A percentile compares a stretch with the other conserved stretches of the same genome.
phyloP scores from a whole-genome alignment of 148 eudicot genomes.

The Pharnaceum exiguum region DNA sequence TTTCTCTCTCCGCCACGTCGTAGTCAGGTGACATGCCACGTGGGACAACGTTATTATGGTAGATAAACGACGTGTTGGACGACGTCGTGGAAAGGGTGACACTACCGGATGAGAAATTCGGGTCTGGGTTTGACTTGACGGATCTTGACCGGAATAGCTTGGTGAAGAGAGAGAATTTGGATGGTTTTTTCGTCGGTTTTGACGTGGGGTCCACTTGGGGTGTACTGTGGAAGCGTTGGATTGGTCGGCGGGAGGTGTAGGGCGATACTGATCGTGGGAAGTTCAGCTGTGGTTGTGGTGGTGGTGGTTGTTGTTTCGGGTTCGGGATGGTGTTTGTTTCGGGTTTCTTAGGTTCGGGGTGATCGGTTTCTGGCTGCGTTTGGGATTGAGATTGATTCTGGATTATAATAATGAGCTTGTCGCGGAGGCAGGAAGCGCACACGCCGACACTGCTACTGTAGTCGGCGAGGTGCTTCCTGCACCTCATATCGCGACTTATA shows the following conservation, averaged over 20 bases:
- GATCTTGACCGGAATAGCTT: constrained; percentile 70
- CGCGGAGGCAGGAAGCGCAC: constrained; percentile 83
- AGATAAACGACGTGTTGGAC: constrained; percentile 37
- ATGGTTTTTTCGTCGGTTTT: constrained; percentile 12
- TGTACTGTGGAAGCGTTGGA: constrained; percentile 48
- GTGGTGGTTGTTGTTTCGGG: constrained; percentile 3
- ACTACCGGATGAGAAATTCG: too few relatives aligned
- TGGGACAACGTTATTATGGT: background rate
- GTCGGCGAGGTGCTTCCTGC: constrained; percentile 66
- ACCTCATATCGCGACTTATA: constrained; percentile 60
- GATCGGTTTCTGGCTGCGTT: background rate
- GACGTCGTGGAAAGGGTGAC: too few relatives aligned
- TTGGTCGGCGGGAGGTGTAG: constrained; percentile 40
- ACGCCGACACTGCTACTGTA: constrained; percentile 57
- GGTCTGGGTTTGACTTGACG: constrained; percentile 17
- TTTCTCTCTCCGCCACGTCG: constrained; percentile 20
- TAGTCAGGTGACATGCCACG: constrained; percentile 87
- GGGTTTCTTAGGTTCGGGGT: too few relatives aligned
- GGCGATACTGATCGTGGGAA: constrained; percentile 84
- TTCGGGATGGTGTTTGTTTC: background rate
- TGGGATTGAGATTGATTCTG: constrained; percentile 39
- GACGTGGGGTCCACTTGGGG: constrained; percentile 46
- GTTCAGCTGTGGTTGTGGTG: constrained; percentile 24
- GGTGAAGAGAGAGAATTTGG: constrained; percentile 27
- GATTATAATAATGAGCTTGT: constrained; percentile 42